Evolutionary conservation across 352 stramenopile species (phyloP).

Genomic region (Phytophthora boehmeriae): DNA sequence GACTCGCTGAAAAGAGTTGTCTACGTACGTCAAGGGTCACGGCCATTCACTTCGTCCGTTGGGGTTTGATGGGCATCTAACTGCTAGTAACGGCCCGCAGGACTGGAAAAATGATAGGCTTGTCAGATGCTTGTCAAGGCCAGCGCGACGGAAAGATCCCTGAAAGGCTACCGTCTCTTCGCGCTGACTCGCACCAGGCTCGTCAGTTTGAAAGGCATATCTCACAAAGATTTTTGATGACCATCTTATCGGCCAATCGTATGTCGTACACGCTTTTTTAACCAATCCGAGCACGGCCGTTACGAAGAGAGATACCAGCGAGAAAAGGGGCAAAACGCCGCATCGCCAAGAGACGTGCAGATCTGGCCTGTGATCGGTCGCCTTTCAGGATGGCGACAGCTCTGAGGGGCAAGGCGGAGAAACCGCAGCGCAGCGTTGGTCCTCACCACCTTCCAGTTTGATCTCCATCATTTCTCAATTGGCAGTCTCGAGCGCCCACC

Average conservation of each 20-base stretch:
- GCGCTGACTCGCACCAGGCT: neutral
- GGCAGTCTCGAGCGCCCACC: constrained; percentile 86
- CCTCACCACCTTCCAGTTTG: constrained; percentile 59
- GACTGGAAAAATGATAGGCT: neutral
- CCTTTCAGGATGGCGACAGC: constrained; percentile 41
- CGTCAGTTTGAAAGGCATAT: constrained; percentile 1
- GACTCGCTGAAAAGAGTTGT: too few species aligned
- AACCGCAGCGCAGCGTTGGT: neutral
- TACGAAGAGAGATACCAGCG: constrained; percentile 13
- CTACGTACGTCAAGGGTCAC: too few species aligned
- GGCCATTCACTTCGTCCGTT: too few species aligned
- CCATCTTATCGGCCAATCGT: neutral
- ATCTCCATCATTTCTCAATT: constrained; percentile 81
- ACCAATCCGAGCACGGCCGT: constrained; percentile 4
- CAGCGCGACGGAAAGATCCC: neutral
- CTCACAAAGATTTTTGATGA: constrained; percentile 10
- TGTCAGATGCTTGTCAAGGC: neutral
- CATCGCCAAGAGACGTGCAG: constrained; percentile 46
- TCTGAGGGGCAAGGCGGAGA: constrained; percentile 4
- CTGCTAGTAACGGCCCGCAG: constrained; percentile 1
- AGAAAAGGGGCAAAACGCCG: constrained; percentile 23
- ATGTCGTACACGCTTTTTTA: neutral
- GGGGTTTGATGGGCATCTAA: constrained; percentile 4
- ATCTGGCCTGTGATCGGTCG: constrained; percentile 36
- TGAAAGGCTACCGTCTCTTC: neutral